phyloP scores from a whole-genome alignment of 1,284 basidiomycete genomes.

The Apiotrichum gracile region DNA sequence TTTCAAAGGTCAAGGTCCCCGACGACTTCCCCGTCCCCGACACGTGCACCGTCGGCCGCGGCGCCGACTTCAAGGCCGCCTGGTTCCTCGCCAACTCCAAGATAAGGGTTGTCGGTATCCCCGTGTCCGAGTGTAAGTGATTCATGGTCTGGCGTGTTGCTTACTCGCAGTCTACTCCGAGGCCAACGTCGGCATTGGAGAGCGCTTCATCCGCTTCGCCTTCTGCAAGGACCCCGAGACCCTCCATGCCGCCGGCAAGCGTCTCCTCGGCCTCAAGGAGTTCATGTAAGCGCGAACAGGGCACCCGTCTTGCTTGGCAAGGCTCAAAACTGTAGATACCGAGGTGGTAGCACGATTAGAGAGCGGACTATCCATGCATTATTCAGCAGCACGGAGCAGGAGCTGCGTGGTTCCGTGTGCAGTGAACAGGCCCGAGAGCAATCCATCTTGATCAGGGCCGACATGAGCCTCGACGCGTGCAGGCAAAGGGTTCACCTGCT shows the following conservation, averaged over 20 bases:
- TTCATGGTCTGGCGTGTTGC: neutral
- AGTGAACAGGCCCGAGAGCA: too few relatives aligned
- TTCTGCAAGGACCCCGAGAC: slow-evolving; percentile 91
- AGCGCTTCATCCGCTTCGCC: slow-evolving; percentile 77
- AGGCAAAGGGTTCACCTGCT: too few relatives aligned
- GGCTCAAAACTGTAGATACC: too few relatives aligned
- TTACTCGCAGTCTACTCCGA: slow-evolving; percentile 72
- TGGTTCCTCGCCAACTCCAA: slow-evolving; percentile 82
- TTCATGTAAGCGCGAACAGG: slow-evolving; percentile 49
- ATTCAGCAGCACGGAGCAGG: too few relatives aligned
- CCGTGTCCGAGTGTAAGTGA: slow-evolving; percentile 68
- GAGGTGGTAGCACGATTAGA: too few relatives aligned
- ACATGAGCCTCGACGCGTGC: too few relatives aligned
- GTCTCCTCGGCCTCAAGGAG: slow-evolving; percentile 66
- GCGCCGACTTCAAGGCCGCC: slow-evolving; percentile 81
- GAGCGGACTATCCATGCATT: too few relatives aligned
- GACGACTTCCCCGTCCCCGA: slow-evolving; percentile 75
- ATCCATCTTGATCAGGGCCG: too few relatives aligned
- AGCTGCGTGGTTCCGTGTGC: too few relatives aligned
- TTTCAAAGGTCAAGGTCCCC: slow-evolving; percentile 73
- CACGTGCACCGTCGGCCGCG: slow-evolving; percentile 63
- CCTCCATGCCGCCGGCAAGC: slow-evolving; percentile 67
- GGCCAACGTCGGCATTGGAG: slow-evolving; percentile 76
- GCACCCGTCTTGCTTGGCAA: too few relatives aligned
- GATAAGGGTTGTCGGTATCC: slow-evolving; percentile 83